Evolutionary conservation across 73 alveolate species (phyloP), one percentile per base, ranked within the genome.

Genomic region (Tetrahymena thermophila): DNA sequence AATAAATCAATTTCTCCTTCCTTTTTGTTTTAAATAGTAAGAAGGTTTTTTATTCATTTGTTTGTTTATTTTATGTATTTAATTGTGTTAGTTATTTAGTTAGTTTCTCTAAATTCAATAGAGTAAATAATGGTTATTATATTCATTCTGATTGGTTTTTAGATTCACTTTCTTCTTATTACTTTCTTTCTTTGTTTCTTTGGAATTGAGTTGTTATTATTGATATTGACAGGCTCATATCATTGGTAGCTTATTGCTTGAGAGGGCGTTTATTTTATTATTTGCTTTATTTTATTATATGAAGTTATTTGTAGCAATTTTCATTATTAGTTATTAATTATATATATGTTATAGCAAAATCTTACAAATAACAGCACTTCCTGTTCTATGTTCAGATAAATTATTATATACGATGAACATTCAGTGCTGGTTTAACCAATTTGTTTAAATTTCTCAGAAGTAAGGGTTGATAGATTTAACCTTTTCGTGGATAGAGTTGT

Each of bases 401-500:
- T 44, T 44, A 44, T 44, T 44, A 44, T 44, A 44, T 44, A 44
- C 58, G 58, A 44, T 44, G 58, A 44, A 44, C 23, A 44, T 17
- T 44, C 58, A 44, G 58, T 44, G 58, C 58, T 44, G 58, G 58
- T 44, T 44, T 44, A 44, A 11, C 58, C 14, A 85, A 37, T 85
- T 34, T 34, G 17, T 85, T 85, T 93, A 93, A 35, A 43, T 43
- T 42, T 40, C 58, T 95, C 96, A 95, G 35, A 95, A 85, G 84
- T 44, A 95, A 5, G 96, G 95, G 93, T 95, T 95, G 56, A 58
- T 95, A 35, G 93, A 94, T 56, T 95, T 95, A 34, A 95, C 96
- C 94, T 95, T 95, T 8, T 95, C 96, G 93, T 85, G 93, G 34
- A 95, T 85, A 85, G 93, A 93, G 93, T 84, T 94, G 89, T 95